A percentile compares a stretch with the other conserved stretches of the same genome.
These are phyloP conservation scores for Kuraishia molischiana DNA, from an alignment of 805 yeast species.

Conservation along the genomic window DNA sequence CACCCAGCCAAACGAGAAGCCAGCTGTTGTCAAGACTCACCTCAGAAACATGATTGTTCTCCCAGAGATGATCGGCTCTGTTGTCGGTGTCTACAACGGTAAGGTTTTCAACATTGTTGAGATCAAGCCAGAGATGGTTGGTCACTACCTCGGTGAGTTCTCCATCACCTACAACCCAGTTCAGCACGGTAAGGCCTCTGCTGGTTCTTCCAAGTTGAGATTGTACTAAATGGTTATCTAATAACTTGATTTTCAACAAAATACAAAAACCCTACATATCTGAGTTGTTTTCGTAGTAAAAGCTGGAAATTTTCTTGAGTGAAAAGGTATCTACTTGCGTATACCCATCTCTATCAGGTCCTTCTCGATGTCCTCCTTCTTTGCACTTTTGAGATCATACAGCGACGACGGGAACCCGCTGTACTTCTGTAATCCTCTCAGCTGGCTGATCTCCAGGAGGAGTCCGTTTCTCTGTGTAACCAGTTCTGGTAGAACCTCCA, in stretches of 20 bases:
- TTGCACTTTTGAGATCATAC: slow-evolving; percentile 49
- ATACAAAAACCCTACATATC: slow-evolving; percentile 4
- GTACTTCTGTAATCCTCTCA: slow-evolving; percentile 57
- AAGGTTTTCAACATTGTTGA: slow-evolving; percentile 98
- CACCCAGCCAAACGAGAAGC: slow-evolving; percentile 90
- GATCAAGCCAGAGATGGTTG: slow-evolving; percentile 99
- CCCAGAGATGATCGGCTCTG: slow-evolving; percentile 99
- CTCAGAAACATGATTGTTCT: slow-evolving; percentile 97
- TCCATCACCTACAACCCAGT: slow-evolving; percentile 99
- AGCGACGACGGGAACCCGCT: slow-evolving; percentile 81
- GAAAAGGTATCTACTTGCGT: slow-evolving; percentile 3
- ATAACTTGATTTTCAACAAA: neutral
- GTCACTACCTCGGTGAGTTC: slow-evolving; percentile 99
- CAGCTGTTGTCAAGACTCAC: slow-evolving; percentile 97
- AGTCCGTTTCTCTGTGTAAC: slow-evolving; percentile 59
- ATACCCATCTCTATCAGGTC: slow-evolving; percentile 64
- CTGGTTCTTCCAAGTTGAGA: slow-evolving; percentile 23
- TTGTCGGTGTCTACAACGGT: slow-evolving; percentile 99
- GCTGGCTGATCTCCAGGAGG: slow-evolving; percentile 58
- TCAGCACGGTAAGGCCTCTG: slow-evolving; percentile 75
- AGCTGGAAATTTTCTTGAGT: slow-evolving; percentile 4
- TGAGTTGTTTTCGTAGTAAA: slow-evolving; percentile 4
- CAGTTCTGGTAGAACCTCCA: slow-evolving; percentile 27
- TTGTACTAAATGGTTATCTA: slow-evolving; percentile 17
- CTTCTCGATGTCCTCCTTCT: slow-evolving; percentile 61